Percentiles rank a stretch among this genome's conserved stretches.
Evolutionary conservation across 139 green algal species (phyloP).

Genomic region (Haematococcus lacustris): DNA sequence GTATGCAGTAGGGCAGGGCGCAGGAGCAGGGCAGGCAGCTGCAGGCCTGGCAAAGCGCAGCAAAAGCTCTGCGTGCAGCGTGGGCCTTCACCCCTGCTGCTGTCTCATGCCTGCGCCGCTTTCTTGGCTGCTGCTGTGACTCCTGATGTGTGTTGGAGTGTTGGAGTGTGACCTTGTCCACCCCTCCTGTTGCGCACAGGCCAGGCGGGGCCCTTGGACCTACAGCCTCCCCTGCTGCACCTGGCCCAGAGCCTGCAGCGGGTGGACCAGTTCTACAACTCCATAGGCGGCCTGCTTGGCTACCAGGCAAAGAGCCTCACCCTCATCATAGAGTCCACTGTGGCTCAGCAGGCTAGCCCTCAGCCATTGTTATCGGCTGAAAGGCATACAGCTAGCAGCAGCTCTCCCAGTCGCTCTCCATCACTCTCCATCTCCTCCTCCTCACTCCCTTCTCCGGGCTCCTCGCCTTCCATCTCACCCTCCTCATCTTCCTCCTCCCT

Average conservation of each 20-base stretch:
- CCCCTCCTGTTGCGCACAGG: not conserved
- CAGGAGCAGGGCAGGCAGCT: not conserved
- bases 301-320: slow-evolving; percentile 85
- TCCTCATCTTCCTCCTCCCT: no score
- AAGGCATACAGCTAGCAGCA: no score
- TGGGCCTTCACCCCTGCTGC: not conserved
- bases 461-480: no score
- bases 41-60: not conserved
- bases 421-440: no score
- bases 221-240: not conserved
- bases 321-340: slow-evolving; percentile 49
- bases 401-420: no score
- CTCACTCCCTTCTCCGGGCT: no score
- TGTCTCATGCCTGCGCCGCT: not conserved
- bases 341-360: not conserved
- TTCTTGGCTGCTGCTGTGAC: not conserved
- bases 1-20: not conserved
- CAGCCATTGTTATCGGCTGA: no score
- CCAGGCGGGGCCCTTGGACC: not conserved
- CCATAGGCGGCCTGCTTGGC: slow-evolving; percentile 86
- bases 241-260: slow-evolving; percentile 41
- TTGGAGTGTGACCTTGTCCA: not conserved
- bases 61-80: not conserved
- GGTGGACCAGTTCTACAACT: slow-evolving; percentile 88
- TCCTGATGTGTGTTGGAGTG: not conserved